These are phyloP conservation scores for Solanum verrucosum DNA, from an alignment of 257 asterid genomes.

Conservation along the genomic window DNA sequence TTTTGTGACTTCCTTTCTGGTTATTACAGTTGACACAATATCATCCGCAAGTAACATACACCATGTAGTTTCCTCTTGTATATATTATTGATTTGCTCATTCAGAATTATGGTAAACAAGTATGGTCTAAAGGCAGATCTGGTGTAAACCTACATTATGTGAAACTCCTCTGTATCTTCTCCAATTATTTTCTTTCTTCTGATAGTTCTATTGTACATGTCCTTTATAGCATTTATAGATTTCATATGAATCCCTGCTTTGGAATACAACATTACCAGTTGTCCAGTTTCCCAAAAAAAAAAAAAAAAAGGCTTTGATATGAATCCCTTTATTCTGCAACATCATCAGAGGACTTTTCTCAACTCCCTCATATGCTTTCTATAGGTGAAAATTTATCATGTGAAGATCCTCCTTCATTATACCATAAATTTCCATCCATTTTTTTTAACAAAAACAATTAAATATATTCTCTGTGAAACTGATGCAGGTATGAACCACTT, in stretches of 20 bases:
- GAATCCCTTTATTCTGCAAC: not conserved
- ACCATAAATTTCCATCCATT: not conserved
- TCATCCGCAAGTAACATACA: not conserved
- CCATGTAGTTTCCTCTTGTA: not conserved
- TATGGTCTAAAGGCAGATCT: not conserved
- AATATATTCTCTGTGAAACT: slow-evolving; percentile 1
- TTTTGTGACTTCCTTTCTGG: not conserved
- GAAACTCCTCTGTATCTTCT: not conserved
- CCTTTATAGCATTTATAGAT: not conserved
- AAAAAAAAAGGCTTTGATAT: not conserved
- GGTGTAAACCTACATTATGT: not conserved
- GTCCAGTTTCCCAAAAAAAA: not conserved
- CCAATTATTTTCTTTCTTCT: not conserved
- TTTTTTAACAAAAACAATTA: not conserved
- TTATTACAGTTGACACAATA: not conserved
- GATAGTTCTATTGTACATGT: not conserved
- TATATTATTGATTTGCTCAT: not conserved
- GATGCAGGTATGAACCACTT: slow-evolving; percentile 89
- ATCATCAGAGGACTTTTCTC: not conserved
- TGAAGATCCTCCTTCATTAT: not conserved
- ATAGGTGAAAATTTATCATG: not conserved
- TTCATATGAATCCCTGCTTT: not conserved
- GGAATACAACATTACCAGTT: not conserved
- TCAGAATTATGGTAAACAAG: not conserved
- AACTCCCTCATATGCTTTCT: not conserved